Percentiles rank a stretch among this genome's conserved stretches.
Conservation (phyloP, 140 eudicot genomes). For the Oenanthe javanica region DNA sequence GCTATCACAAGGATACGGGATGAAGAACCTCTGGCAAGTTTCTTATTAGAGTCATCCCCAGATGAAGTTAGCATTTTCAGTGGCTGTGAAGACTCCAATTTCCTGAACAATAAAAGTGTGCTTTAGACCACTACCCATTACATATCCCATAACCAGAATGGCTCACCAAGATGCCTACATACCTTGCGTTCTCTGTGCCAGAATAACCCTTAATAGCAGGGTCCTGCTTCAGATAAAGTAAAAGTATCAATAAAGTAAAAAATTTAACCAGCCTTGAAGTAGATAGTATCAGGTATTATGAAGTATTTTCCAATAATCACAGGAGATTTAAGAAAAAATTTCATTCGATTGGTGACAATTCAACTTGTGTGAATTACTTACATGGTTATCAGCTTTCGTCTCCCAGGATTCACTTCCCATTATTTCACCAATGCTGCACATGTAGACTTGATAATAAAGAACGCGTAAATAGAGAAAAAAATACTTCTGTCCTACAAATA, state of each 20-base stretch:
- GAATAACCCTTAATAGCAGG: slow-evolving; percentile 32
- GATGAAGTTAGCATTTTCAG: slow-evolving; percentile 65
- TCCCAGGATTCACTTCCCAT: slow-evolving; percentile 69
- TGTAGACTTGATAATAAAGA: slow-evolving; percentile 7
- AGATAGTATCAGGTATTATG: not conserved
- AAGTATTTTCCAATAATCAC: not conserved
- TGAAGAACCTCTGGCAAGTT: slow-evolving; percentile 53
- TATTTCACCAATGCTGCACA: slow-evolving; percentile 81
- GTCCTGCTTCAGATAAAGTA: slow-evolving; percentile 32
- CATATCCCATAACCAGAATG: not conserved
- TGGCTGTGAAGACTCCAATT: slow-evolving; percentile 45
- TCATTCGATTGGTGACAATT: not conserved
- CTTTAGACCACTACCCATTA: slow-evolving; percentile 6
- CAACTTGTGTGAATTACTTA: slow-evolving; percentile 31
- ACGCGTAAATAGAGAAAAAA: not conserved
- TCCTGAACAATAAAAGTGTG: slow-evolving; percentile 37
- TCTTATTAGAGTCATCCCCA: slow-evolving; percentile 71
- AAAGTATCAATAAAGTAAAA: not conserved
- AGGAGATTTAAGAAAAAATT: not conserved
- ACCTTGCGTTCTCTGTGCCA: slow-evolving; percentile 45
- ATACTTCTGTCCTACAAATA: not conserved
- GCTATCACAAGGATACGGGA: slow-evolving; percentile 65
- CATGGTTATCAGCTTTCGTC: slow-evolving; percentile 34
- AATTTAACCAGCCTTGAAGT: slow-evolving; percentile 6
- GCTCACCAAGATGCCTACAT: slow-evolving; percentile 3